Conservation (phyloP, 179 eudicot genomes). For the Actinidia chinensis region DNA sequence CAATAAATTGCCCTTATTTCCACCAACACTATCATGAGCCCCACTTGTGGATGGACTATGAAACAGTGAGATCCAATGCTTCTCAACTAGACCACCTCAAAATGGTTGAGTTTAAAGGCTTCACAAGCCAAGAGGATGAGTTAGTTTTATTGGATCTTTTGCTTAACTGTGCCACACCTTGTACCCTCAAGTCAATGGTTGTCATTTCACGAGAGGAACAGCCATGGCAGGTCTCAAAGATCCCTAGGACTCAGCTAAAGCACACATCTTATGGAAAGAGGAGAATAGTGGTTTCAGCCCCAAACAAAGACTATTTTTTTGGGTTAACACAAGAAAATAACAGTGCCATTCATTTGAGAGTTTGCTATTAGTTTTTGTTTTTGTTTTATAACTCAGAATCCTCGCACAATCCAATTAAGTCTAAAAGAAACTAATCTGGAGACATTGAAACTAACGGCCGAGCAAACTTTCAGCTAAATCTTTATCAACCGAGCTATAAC, state of each 20-base stretch:
- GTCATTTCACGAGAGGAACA: neutral
- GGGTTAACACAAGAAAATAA: neutral
- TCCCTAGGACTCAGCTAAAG: slow-evolving; percentile 12
- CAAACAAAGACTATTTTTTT: neutral
- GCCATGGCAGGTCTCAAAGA: neutral
- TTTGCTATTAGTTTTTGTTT: too few relatives aligned
- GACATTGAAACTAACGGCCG: too few relatives aligned
- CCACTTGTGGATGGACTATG: slow-evolving; percentile 21
- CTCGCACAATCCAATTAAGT: too few relatives aligned
- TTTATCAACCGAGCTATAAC: too few relatives aligned
- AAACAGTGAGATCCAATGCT: slow-evolving; percentile 9
- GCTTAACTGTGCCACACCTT: neutral
- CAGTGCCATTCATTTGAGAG: too few relatives aligned
- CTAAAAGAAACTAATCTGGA: too few relatives aligned
- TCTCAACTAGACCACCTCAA: slow-evolving; percentile 17
- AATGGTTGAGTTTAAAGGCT: slow-evolving; percentile 15
- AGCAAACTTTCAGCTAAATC: too few relatives aligned
- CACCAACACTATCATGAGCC: slow-evolving; percentile 29
- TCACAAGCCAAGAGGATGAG: neutral
- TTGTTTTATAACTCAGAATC: too few relatives aligned
- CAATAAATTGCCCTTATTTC: slow-evolving; percentile 16
- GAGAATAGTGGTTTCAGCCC: neutral
- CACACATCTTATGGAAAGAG: neutral
- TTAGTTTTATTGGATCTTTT: slow-evolving; percentile 27
- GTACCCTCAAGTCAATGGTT: slow-evolving; percentile 10